Base-by-base conservation (phyloP, 768 basidiomycete species). In the Rubroboletus pulcherrimus region DNA sequence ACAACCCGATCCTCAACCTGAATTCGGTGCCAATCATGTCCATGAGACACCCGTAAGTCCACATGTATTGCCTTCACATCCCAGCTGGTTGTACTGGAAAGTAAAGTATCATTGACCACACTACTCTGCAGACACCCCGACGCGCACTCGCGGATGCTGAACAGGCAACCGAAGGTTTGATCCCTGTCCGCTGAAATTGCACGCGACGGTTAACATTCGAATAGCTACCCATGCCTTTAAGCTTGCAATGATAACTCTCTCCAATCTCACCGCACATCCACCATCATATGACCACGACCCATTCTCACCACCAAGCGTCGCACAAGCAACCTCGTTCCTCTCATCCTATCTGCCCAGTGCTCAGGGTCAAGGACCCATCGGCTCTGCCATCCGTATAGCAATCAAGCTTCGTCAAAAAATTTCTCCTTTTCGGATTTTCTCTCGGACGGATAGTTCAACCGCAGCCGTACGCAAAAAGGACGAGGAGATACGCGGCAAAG, bases 331-430 rank as follows among this genome's bases (percentile, higher is more conserved):
- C 17, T 86, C 85, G 14, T 71, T 89, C 35, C 71, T 91, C 17
- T 83, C 85, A 3, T 79, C 82, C 0, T 77, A 91, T 51, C 73
- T 90, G 12, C 89, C 91, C 0, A 87, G 79, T 61, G 72, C 82
- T 21, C 89, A 91, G 66, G 88, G 87, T 2, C 87, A 87, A 68
- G 89, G 88, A 4, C 90, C 91, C 7, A 67, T 92, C 34, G 87
- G 84, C 29, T 87, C 81, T 59, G 77, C 80, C 5, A 65, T 89
- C 45, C 86, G 91, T 33, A 87, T 91, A 69, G 72, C 75, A 3
- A 69, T 83, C 61, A 87, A 84, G 64, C 72, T 93, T 30, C 81
- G 84, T 52, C 80, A 86, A 53, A 80, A 86, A 49, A 67, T 76
- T n/a, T 81, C 74, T 66, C 71, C 81, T 15, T 74, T 83, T 38